phyloP scores from a whole-genome alignment of 352 stramenopile genomes.

The Globisporangium irregulare region DNA sequence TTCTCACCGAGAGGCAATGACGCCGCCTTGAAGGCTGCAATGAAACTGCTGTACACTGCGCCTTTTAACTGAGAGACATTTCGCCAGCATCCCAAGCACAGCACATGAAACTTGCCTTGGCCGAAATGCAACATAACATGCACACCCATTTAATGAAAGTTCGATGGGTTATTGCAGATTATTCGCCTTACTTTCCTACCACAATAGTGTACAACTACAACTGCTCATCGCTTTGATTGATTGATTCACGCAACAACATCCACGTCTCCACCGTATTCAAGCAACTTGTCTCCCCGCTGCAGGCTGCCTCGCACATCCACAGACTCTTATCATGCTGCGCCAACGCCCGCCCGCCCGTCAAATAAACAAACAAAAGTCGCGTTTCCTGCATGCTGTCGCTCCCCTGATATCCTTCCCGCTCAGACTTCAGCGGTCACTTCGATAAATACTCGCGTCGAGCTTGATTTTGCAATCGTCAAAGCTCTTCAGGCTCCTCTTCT shows the following conservation, averaged over 20 bases:
- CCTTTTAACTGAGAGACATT: not conserved
- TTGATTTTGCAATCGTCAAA: conserved; percentile 23
- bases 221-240: not conserved
- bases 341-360: not conserved
- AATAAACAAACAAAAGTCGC: not conserved
- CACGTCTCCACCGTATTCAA: not conserved
- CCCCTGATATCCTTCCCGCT: not conserved
- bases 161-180: not conserved
- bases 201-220: not conserved
- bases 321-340: not conserved
- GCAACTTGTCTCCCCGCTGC: not conserved
- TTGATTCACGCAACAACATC: not conserved
- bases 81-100: not conserved
- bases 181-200: not conserved
- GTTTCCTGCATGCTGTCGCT: not conserved
- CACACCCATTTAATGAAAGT: not conserved
- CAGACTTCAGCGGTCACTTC: not conserved
- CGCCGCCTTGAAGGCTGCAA: not conserved
- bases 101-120: not conserved
- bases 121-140: not conserved
- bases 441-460: conserved; percentile 37
- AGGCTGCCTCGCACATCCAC: not conserved
- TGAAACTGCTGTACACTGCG: not conserved
- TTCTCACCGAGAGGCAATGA: not conserved
- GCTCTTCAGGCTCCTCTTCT: conserved; percentile 40